Percentiles rank a stretch among this genome's conserved stretches.
These are phyloP conservation scores for Cladosporium sp. DNA, from an alignment of 2,329 filamentous ascomycete genomes.

Conservation along the genomic window DNA sequence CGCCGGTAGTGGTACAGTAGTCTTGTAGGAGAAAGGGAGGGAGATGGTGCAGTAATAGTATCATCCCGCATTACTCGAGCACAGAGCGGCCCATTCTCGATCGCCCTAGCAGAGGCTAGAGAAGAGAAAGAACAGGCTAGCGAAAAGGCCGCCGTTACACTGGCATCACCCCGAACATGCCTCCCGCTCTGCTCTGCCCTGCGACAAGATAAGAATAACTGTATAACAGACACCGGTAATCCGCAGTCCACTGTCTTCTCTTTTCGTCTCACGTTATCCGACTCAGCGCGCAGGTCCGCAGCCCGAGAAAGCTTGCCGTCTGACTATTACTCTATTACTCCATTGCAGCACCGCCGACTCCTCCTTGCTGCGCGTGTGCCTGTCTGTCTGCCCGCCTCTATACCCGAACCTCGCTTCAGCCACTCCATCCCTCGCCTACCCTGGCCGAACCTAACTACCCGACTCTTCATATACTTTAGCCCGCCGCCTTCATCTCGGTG, in stretches of 20 bases:
- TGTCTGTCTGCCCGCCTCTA: neutral
- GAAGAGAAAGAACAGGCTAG: neutral
- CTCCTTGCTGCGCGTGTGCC: neutral
- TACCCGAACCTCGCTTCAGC: neutral
- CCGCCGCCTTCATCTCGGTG: neutral
- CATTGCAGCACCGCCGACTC: neutral
- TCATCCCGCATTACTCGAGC: slow-evolving; percentile 1
- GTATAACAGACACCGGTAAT: neutral
- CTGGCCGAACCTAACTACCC: neutral
- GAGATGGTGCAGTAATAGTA: neutral
- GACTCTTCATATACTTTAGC: neutral
- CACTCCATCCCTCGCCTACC: slow-evolving; percentile 5
- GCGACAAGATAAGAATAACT: neutral
- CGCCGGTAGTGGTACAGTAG: neutral
- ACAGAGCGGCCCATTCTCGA: neutral
- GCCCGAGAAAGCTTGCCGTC: neutral
- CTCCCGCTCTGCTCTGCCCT: neutral
- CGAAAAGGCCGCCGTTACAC: neutral
- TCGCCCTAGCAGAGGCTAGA: neutral
- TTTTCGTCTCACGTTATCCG: slow-evolving; percentile 14
- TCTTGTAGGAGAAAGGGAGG: neutral
- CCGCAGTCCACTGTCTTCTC: neutral
- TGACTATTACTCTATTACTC: neutral
- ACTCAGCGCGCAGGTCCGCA: slow-evolving; percentile 13
- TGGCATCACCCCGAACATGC: neutral